A percentile compares a stretch with the other conserved stretches of the same genome.
phyloP scores from a whole-genome alignment of 805 yeast genomes.

The Henningerozyma blattae region DNA sequence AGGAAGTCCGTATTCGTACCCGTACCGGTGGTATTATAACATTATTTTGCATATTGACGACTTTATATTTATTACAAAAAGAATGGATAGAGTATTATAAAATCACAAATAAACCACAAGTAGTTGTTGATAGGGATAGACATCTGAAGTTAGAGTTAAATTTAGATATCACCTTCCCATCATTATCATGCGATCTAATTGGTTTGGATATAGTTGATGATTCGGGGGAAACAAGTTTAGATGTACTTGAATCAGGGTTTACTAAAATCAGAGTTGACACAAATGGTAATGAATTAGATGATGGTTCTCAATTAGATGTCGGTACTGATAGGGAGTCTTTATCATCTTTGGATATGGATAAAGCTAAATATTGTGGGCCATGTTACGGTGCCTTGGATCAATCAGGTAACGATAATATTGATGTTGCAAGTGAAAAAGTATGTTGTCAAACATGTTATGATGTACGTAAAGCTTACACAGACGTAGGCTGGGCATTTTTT shows the following conservation, averaged over 20 bases:
- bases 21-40: constrained; percentile 87
- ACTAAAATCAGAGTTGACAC: constrained; percentile 47
- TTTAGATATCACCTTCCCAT: constrained; percentile 72
- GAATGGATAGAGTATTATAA: constrained; percentile 69
- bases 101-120: constrained; percentile 61
- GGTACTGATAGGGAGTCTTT: background rate
- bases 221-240: constrained; percentile 72
- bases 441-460: constrained; percentile 84
- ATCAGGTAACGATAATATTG: constrained; percentile 51
- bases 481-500: constrained; percentile 75
- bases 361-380: constrained; percentile 56
- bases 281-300: constrained; percentile 37
- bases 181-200: constrained; percentile 73
- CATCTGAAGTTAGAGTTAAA: constrained; percentile 65
- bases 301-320: constrained; percentile 18
- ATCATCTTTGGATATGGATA: constrained; percentile 28
- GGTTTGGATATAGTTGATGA: constrained; percentile 82
- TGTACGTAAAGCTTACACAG: constrained; percentile 69
- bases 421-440: constrained; percentile 28
- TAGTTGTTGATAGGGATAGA: constrained; percentile 79
- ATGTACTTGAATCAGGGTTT: constrained; percentile 59
- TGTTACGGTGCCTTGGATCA: constrained; percentile 81
- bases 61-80: constrained; percentile 48
- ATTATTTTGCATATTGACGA: constrained; percentile 49
- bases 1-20: constrained; percentile 82